These are phyloP conservation scores for Nepenthes alata DNA, from an alignment of 179 eudicot genomes.

Conservation along the genomic window DNA sequence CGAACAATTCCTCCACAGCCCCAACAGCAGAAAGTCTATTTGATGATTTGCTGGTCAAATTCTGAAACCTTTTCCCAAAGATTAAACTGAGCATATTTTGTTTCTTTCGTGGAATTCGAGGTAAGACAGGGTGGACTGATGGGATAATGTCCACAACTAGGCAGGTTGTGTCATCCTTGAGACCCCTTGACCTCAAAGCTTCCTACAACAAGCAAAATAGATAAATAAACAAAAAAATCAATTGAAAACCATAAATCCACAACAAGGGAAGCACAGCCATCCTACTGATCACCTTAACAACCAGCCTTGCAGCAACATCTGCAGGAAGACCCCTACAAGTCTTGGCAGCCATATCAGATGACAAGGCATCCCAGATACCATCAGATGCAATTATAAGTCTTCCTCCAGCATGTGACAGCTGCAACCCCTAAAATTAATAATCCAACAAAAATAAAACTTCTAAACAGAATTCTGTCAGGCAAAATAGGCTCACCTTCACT, in stretches of 20 bases:
- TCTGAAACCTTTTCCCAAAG: constrained; percentile 48
- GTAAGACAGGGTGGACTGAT: constrained; percentile 48
- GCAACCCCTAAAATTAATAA: constrained; percentile 6
- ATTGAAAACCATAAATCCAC: constrained; percentile 2
- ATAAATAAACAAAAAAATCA: background rate
- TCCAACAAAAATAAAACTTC: background rate
- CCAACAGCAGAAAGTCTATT: constrained; percentile 84
- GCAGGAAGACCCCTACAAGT: constrained; percentile 88
- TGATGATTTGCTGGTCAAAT: constrained; percentile 35
- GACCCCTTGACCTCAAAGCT: constrained; percentile 82
- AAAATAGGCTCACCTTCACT: constrained; percentile 46
- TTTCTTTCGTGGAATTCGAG: constrained; percentile 55
- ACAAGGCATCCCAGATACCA: constrained; percentile 92
- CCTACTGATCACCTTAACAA: constrained; percentile 56
- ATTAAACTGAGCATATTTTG: constrained; percentile 49
- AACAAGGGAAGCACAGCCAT: background rate
- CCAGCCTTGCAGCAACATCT: constrained; percentile 91
- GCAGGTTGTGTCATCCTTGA: constrained; percentile 99
- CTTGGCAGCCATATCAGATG: constrained; percentile 80
- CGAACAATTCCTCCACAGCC: constrained; percentile 70
- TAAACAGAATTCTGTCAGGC: background rate
- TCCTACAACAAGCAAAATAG: constrained; percentile 15
- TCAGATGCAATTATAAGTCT: constrained; percentile 96
- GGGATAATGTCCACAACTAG: constrained; percentile 95
- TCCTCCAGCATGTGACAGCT: constrained; percentile 87